Percentiles rank a stretch among this genome's conserved stretches.
phyloP scores from a whole-genome alignment of 169 alveolate genomes.

The Eimeria acervulina region DNA sequence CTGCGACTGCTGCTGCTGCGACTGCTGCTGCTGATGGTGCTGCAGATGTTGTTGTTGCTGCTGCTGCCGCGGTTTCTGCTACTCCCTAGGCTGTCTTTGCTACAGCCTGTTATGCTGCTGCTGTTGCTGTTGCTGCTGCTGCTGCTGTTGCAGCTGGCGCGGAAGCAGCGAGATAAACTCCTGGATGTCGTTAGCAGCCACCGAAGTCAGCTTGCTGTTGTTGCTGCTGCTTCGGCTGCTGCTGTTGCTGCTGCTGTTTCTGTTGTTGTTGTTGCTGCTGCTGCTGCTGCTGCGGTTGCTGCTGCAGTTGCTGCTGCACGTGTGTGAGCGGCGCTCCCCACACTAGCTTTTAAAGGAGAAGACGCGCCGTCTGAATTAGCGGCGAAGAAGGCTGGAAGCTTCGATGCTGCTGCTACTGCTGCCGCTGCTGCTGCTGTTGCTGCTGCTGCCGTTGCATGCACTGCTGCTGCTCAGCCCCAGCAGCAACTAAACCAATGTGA shows the following conservation, averaged over 20 bases:
- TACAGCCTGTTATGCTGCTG: no score
- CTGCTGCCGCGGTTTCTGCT: no score
- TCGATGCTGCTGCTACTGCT: no score
- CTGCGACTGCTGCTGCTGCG: no score
- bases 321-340: not conserved
- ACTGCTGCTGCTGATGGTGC: no score
- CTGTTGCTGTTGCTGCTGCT: no score
- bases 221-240: not conserved
- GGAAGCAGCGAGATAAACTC: not conserved
- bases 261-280: not conserved
- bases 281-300: slow-evolving; percentile 14
- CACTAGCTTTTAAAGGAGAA: not conserved
- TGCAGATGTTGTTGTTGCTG: no score
- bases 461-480: no score
- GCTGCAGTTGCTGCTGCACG: slow-evolving; percentile 8
- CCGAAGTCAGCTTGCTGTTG: not conserved
- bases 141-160: not conserved
- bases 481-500: no score
- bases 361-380: not conserved
- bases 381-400: not conserved
- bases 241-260: not conserved
- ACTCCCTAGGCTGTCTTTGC: no score
- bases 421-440: no score
- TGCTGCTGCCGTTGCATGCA: no score
- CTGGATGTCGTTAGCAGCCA: not conserved